Conservation (phyloP, 176 grass and related monocot genomes). For the Eleusine coracana region DNA sequence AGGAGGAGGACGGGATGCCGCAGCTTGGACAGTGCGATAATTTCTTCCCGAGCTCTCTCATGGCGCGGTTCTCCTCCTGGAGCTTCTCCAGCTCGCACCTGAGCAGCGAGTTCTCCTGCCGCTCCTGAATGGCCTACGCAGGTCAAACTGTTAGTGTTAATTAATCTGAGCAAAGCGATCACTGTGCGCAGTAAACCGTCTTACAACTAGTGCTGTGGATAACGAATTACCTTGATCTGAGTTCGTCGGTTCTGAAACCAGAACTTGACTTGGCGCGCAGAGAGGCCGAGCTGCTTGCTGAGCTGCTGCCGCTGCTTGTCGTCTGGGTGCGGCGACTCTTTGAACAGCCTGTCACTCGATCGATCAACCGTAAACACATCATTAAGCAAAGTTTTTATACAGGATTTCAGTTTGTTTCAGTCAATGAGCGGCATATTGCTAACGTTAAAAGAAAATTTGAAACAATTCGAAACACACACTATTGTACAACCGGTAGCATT, state of each 20-base stretch:
- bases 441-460: too few species aligned
- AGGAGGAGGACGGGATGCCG: slow-evolving; percentile 44
- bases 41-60: slow-evolving; percentile 62
- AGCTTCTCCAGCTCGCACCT: slow-evolving; percentile 87
- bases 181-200: too few species aligned
- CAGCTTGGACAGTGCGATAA: slow-evolving; percentile 53
- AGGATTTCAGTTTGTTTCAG: neutral
- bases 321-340: slow-evolving; percentile 88
- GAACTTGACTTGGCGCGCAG: slow-evolving; percentile 86
- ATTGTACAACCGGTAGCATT: neutral
- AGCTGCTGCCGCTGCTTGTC: slow-evolving; percentile 78
- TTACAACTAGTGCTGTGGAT: too few species aligned
- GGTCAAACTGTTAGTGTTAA: too few species aligned
- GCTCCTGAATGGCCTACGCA: slow-evolving; percentile 72
- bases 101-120: slow-evolving; percentile 83
- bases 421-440: neutral
- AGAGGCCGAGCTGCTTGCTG: slow-evolving; percentile 71
- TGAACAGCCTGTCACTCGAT: slow-evolving; percentile 57
- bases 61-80: slow-evolving; percentile 61
- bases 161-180: too few species aligned
- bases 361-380: neutral
- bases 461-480: neutral
- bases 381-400: neutral
- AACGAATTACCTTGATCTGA: slow-evolving; percentile 86
- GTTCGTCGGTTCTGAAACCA: slow-evolving; percentile 96